phyloP scores from a whole-genome alignment of 345 rosid species.

The Ceriops zippeliana region DNA sequence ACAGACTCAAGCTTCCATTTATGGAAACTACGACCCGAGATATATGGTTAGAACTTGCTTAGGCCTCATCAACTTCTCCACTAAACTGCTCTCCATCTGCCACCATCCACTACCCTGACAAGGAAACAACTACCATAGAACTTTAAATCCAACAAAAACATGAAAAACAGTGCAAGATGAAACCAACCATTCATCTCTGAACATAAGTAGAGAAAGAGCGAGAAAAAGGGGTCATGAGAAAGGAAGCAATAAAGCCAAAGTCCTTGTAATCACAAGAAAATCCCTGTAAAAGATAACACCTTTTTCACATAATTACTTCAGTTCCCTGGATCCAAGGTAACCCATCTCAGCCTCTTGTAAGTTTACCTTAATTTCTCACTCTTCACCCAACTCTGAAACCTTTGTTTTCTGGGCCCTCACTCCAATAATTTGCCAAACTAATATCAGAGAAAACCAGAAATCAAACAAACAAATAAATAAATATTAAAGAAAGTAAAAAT shows the following conservation, averaged over 20 bases:
- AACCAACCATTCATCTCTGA: constrained; percentile 30
- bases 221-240: constrained; percentile 42
- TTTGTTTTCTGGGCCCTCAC: neutral
- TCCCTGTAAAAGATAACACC: constrained; percentile 31
- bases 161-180: constrained; percentile 3
- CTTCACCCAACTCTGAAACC: constrained; percentile 6
- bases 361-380: constrained; percentile 17
- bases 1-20: constrained; percentile 38
- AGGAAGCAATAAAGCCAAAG: constrained; percentile 40
- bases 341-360: constrained; percentile 43
- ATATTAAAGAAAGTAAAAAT: constrained; percentile 7
- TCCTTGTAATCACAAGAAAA: constrained; percentile 52
- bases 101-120: constrained; percentile 40
- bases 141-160: constrained; percentile 27
- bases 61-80: constrained; percentile 24
- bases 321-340: constrained; percentile 73
- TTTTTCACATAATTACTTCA: constrained; percentile 31
- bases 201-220: constrained; percentile 27
- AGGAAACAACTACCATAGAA: constrained; percentile 18
- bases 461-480: neutral
- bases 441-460: constrained; percentile 10
- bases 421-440: constrained; percentile 23
- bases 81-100: constrained; percentile 39
- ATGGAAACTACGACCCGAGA: constrained; percentile 22
- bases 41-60: constrained; percentile 15